Percentiles rank a stretch among this genome's conserved stretches.
These are phyloP conservation scores for Pachysandra terminalis DNA, from an alignment of 164 flowering plant genomes.

Conservation along the genomic window DNA sequence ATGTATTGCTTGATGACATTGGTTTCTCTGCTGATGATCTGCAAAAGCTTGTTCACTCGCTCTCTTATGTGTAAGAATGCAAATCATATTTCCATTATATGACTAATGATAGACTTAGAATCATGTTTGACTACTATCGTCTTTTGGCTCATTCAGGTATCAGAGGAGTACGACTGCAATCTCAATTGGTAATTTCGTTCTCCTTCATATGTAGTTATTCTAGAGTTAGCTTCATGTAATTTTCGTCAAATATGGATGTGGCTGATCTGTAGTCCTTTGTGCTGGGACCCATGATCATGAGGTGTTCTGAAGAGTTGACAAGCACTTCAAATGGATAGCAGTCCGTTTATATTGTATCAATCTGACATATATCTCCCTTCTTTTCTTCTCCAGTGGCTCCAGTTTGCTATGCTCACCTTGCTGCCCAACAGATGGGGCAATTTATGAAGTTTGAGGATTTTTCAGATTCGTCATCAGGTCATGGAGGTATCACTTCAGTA, in stretches of 20 bases:
- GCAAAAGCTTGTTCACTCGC: constrained; percentile 64
- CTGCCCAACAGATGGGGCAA: constrained; percentile 70
- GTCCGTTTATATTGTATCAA: no score
- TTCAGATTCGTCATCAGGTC: constrained; percentile 47
- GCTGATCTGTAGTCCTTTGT: no score
- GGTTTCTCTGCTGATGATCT: constrained; percentile 78
- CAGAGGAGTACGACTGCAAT: constrained; percentile 81
- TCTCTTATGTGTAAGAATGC: constrained; percentile 77
- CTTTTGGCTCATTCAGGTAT: constrained; percentile 42
- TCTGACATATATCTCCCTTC: no score
- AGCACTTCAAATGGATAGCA: no score
- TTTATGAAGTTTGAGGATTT: constrained; percentile 59
- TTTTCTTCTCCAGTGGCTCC: constrained; percentile 73
- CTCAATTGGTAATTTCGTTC: constrained; percentile 55
- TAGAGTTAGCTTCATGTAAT: background rate
- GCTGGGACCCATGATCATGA: no score
- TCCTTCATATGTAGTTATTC: background rate
- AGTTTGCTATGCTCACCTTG: constrained; percentile 74
- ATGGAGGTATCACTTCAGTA: constrained; percentile 24
- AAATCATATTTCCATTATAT: background rate
- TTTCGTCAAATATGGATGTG: background rate
- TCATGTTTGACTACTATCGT: background rate
- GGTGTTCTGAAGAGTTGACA: no score
- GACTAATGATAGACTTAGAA: background rate
- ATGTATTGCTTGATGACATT: constrained; percentile 83